Percentiles rank a stretch among this genome's conserved stretches.
phyloP scores from a whole-genome alignment of 2,329 filamentous ascomycete species.

The Monilinia laxa region DNA sequence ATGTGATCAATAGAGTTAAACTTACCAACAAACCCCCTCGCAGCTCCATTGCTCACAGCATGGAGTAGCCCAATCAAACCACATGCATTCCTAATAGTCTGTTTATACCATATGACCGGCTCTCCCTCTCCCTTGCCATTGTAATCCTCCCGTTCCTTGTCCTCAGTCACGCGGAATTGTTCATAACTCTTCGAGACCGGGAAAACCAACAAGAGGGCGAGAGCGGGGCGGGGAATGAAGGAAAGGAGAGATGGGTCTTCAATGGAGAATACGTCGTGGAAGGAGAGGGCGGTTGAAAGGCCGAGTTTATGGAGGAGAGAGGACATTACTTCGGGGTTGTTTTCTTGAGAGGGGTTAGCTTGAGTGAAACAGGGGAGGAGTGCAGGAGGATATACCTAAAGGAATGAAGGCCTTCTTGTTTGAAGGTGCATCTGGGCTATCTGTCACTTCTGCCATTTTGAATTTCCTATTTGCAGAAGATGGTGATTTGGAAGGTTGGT shows the following conservation, averaged over 20 bases:
- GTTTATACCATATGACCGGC: constrained; percentile 88
- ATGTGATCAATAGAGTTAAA: constrained; percentile 44
- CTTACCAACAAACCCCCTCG: constrained; percentile 85
- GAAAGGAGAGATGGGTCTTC: constrained; percentile 82
- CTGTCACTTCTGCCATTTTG: constrained; percentile 22
- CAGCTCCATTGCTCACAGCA: constrained; percentile 74
- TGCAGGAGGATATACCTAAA: constrained; percentile 32
- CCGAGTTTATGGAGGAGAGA: constrained; percentile 80
- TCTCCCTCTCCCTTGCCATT: constrained; percentile 64
- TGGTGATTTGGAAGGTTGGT: background rate
- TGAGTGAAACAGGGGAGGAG: background rate
- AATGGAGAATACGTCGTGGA: constrained; percentile 93
- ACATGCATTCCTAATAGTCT: constrained; percentile 94
- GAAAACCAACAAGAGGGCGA: constrained; percentile 91
- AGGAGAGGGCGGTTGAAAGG: constrained; percentile 68
- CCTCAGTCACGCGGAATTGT: constrained; percentile 72
- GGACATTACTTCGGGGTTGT: constrained; percentile 89
- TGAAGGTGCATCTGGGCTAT: constrained; percentile 39
- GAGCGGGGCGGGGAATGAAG: constrained; percentile 85
- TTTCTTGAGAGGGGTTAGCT: constrained; percentile 50
- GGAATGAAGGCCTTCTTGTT: constrained; percentile 39
- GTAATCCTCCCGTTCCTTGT: constrained; percentile 64
- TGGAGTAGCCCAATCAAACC: constrained; percentile 89
- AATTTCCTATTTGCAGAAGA: background rate
- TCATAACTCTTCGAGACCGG: constrained; percentile 82